These are phyloP conservation scores for Microascus cirrosus DNA, from an alignment of 2,329 filamentous ascomycete species.

Conservation along the genomic window DNA sequence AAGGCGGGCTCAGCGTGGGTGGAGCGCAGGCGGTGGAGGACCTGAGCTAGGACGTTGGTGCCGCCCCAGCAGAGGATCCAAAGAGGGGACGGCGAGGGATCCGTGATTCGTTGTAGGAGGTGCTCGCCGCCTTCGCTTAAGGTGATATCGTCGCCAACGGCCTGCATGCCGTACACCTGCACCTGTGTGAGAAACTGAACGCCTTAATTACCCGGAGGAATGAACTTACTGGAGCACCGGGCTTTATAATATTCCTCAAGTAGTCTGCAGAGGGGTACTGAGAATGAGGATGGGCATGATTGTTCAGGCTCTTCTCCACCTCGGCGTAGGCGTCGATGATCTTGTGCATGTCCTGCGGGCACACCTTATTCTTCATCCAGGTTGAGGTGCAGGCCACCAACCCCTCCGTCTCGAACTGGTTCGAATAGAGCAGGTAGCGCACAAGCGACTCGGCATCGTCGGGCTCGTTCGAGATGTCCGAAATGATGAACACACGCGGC, in stretches of 20 bases:
- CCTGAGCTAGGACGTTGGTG: conserved; percentile 38
- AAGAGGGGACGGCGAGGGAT: conserved; percentile 23
- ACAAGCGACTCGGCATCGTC: conserved; percentile 32
- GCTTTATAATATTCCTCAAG: conserved; percentile 20
- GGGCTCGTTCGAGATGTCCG: conserved; percentile 33
- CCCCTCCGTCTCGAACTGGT: conserved; percentile 32
- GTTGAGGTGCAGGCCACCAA: conserved; percentile 32
- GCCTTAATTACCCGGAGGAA: too few relatives aligned
- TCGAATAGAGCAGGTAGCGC: conserved; percentile 30
- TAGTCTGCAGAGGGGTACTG: conserved; percentile 26
- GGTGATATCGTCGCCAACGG: conserved; percentile 18
- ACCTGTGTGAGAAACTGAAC: too few relatives aligned
- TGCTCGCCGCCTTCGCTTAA: conserved; percentile 27
- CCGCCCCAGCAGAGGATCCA: conserved; percentile 44
- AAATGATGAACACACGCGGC: conserved; percentile 26
- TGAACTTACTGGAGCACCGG: conserved; percentile 20
- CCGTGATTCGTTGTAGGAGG: conserved; percentile 21
- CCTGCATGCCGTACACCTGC: conserved; percentile 13
- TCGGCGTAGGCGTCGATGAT: conserved; percentile 30
- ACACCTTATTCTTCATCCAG: conserved; percentile 28
- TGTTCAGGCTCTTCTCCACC: conserved; percentile 33
- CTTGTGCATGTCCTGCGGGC: conserved; percentile 28
- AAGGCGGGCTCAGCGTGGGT: conserved; percentile 15
- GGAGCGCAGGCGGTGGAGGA: conserved; percentile 26
- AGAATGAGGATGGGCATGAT: conserved; percentile 30